phyloP scores from a whole-genome alignment of 352 stramenopile species.

The Phytophthora capsici region DNA sequence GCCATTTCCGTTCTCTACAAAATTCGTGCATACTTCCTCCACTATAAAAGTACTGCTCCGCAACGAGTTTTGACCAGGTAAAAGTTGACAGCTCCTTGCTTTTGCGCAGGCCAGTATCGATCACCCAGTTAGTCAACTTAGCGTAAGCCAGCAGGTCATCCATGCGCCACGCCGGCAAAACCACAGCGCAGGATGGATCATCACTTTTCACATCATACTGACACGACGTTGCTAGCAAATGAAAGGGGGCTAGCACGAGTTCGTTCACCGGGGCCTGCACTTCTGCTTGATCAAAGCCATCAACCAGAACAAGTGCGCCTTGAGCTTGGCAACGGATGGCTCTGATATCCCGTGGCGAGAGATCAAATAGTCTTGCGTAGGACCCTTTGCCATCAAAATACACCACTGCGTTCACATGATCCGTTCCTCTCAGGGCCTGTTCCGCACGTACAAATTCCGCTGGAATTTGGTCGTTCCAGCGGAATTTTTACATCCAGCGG shows the following conservation, averaged over 20 bases:
- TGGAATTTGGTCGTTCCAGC: too few species aligned
- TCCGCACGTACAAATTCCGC: too few species aligned
- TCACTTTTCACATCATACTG: slow-evolving; percentile 31
- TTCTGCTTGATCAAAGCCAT: slow-evolving; percentile 22
- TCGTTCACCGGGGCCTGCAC: not conserved
- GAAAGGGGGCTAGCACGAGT: slow-evolving; percentile 5
- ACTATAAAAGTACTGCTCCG: not conserved
- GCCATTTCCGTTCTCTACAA: not conserved
- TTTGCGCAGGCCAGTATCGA: not conserved
- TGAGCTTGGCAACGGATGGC: slow-evolving; percentile 1
- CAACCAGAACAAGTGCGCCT: slow-evolving; percentile 19
- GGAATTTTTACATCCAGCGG: too few species aligned
- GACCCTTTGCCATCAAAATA: slow-evolving; percentile 21
- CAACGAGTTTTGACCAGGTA: too few species aligned
- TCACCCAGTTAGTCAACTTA: slow-evolving; percentile 26
- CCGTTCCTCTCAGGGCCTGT: too few species aligned
- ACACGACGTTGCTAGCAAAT: slow-evolving; percentile 29
- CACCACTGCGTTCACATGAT: slow-evolving; percentile 11
- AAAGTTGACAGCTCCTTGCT: too few species aligned
- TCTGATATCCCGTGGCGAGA: not conserved
- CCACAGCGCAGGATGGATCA: slow-evolving; percentile 22
- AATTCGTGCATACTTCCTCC: not conserved
- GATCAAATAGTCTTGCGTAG: slow-evolving; percentile 7
- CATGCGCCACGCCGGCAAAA: slow-evolving; percentile 29
- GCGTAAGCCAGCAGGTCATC: slow-evolving; percentile 29